A percentile compares a stretch with the other conserved stretches of the same genome.
Evolutionary conservation across 441 rosid species (phyloP).

Genomic region (Monsonia emarginata): DNA sequence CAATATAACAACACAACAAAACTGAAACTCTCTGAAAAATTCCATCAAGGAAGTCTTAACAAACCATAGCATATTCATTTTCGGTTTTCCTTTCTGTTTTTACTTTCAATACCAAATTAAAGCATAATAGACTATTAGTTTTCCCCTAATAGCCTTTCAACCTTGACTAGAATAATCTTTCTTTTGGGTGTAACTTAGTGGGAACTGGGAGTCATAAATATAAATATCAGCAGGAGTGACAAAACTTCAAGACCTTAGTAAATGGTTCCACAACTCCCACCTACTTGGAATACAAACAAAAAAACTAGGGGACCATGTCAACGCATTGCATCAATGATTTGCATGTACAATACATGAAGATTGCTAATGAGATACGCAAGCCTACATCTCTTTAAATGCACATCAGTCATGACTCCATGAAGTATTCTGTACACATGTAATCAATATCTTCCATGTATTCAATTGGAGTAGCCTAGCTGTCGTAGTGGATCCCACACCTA

Average conservation of each 20-base stretch:
- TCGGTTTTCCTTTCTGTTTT: not conserved
- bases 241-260: not conserved
- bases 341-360: not conserved
- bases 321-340: not conserved
- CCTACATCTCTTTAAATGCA: not conserved
- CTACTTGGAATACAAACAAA: not conserved
- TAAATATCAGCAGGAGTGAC: not conserved
- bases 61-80: too few relatives aligned
- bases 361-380: not conserved
- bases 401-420: slow-evolving; percentile 29
- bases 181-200: not conserved
- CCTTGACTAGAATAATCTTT: not conserved
- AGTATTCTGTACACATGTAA: slow-evolving; percentile 40
- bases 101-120: not conserved
- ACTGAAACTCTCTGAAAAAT: not conserved
- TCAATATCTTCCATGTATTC: slow-evolving; percentile 54
- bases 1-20: not conserved
- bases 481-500: too few relatives aligned
- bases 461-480: slow-evolving; percentile 41
- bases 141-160: not conserved
- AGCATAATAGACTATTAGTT: not conserved
- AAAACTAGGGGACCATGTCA: not conserved
- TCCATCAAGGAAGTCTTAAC: too few relatives aligned
- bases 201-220: not conserved
- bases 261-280: slow-evolving; percentile 3